These are phyloP conservation scores for Claviceps fusiformis DNA, from an alignment of 2,329 filamentous ascomycete genomes.

Conservation along the genomic window DNA sequence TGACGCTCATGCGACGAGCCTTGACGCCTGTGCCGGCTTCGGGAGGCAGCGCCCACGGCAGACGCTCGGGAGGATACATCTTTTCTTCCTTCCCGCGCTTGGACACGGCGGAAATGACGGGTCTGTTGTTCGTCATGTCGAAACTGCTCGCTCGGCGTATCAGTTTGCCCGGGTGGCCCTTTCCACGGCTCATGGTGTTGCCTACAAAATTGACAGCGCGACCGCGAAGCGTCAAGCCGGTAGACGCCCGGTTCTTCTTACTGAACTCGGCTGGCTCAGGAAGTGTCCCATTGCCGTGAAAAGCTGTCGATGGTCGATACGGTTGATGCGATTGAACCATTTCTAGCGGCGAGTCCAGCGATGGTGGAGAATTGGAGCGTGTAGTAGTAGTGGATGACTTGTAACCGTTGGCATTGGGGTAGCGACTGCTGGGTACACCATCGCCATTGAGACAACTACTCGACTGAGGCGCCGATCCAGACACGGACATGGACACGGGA, in stretches of 20 bases:
- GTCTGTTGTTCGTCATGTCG: constrained; percentile 22
- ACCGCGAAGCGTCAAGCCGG: constrained; percentile 34
- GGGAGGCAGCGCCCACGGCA: constrained; percentile 48
- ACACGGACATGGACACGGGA: constrained; percentile 9
- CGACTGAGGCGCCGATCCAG: constrained; percentile 10
- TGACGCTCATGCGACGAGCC: constrained; percentile 62
- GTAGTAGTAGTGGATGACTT: constrained; percentile 31
- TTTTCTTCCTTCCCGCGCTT: constrained; percentile 12
- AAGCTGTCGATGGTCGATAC: constrained; percentile 3
- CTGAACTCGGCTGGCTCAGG: constrained; percentile 32
- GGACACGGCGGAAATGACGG: constrained; percentile 11
- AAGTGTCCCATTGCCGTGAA: constrained; percentile 17
- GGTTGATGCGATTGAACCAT: constrained; percentile 20
- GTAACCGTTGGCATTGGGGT: constrained; percentile 23
- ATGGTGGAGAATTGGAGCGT: constrained; percentile 36
- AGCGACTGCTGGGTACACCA: constrained; percentile 21
- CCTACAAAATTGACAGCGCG: constrained; percentile 35
- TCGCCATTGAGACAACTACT: constrained; percentile 2
- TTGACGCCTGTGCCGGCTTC: constrained; percentile 63
- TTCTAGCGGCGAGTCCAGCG: constrained; percentile 32
- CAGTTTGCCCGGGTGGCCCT: constrained; percentile 11
- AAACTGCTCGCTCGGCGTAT: constrained; percentile 35
- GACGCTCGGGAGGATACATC: constrained; percentile 26
- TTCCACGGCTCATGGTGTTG: constrained; percentile 12
- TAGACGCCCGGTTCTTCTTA: constrained; percentile 37